Base-by-base conservation (phyloP, 2,329 filamentous ascomycete species). In the Trematosphaeria pertusa region DNA sequence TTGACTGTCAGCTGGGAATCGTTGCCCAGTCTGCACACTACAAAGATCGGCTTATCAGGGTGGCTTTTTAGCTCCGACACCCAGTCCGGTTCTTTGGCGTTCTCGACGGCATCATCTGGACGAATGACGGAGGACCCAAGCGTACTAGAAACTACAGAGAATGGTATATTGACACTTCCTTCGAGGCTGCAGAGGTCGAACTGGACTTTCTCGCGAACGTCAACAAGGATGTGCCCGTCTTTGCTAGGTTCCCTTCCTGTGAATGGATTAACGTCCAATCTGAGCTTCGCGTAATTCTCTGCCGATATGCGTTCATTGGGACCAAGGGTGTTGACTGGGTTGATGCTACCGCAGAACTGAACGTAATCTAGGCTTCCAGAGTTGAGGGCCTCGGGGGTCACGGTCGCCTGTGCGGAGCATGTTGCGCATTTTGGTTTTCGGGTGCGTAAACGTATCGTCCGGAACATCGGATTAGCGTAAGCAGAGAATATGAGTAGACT, bases 151-250 rank as follows among this genome's bases (percentile, higher is more conserved):
- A 83, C 73, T 1, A 71, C 76, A 10, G 84, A 87, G 61, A 87
- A 88, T 0, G 84, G 88, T 1, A 91, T 69, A 58, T 91, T 97
- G 39, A 95, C 73, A 19, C 89, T 90, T 0, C 88, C 88, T 0
- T 85, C 77, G 6, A 99, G 78, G 50, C 80, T 85, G 54, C 87
- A 91, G 34, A 97, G 85, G 12, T 88, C 87, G 56, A 89, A 97
- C 50, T 96, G 90, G 20, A 91, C 88, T 60, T 84, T 84, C 58
- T 96, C 91, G 2, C 94, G 81, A 1, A 96, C 91, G 56, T 97
- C 94, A 2, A 97, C 71, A 2, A 97, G 73, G 1, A 89, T 64
- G 42, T 87, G 84, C 12, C 57, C 69, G 36, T 70, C 58, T 28
- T 50, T 64, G 9, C 47, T 64, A 20, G 61, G 62, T 3, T 61